A percentile compares a stretch with the other conserved stretches of the same genome.
Evolutionary conservation across 1,139 yeast genomes (phyloP).

Genomic region (Yamadazyma trypodendri): DNA sequence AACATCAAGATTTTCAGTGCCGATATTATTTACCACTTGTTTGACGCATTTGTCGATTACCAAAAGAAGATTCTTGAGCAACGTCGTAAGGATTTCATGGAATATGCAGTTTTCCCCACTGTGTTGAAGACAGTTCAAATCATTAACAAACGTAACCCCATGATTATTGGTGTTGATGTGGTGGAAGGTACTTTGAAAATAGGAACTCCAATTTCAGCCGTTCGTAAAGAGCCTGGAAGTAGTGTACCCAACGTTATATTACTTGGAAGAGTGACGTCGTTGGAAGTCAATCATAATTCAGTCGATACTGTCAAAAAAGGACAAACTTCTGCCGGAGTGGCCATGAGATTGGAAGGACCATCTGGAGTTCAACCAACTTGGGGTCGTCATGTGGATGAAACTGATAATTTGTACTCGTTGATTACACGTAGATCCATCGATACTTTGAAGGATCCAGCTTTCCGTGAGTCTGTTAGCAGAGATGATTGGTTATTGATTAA

Average conservation of each 20-base stretch:
- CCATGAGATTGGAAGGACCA: constrained; percentile 94
- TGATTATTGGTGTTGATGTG: constrained; percentile 98
- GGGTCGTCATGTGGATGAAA: constrained; percentile 99
- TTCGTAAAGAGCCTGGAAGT: constrained; percentile 82
- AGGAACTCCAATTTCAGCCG: constrained; percentile 96
- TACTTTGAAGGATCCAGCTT: constrained; percentile 96
- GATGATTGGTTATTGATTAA: constrained; percentile 93
- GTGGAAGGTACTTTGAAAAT: constrained; percentile 83
- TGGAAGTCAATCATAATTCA: constrained; percentile 93
- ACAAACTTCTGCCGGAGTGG: constrained; percentile 96
- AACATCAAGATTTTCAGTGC: constrained; percentile 91
- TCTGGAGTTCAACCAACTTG: constrained; percentile 92
- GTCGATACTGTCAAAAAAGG: constrained; percentile 83
- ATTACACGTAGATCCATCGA: constrained; percentile 88
- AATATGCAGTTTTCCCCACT: constrained; percentile 91
- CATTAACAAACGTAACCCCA: constrained; percentile 97
- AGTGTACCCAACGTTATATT: constrained; percentile 71
- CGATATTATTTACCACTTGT: constrained; percentile 92
- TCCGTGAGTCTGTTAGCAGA: constrained; percentile 89
- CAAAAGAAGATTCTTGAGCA: constrained; percentile 84
- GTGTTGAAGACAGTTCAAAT: constrained; percentile 92
- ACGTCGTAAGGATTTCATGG: constrained; percentile 86
- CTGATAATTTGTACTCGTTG: constrained; percentile 83
- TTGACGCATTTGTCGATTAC: constrained; percentile 91
- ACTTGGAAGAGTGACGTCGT: constrained; percentile 80